These are phyloP conservation scores for Yamadazyma olivae DNA, from an alignment of 805 yeast species.

Conservation along the genomic window DNA sequence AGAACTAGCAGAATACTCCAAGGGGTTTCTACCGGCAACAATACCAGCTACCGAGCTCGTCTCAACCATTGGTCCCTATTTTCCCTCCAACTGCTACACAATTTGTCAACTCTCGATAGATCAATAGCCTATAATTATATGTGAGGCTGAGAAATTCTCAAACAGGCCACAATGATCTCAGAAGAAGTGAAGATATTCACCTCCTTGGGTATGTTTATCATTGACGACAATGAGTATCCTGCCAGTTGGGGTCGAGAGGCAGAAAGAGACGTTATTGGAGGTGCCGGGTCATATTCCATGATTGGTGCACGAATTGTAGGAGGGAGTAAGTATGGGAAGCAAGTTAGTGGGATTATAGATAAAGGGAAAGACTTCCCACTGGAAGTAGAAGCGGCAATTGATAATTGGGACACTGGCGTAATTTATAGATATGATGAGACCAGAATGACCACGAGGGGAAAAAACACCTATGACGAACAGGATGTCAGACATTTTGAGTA, in stretches of 20 bases:
- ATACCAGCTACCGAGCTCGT: constrained; percentile 58
- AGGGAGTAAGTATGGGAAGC: constrained; percentile 27
- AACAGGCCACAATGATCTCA: neutral
- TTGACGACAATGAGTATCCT: constrained; percentile 76
- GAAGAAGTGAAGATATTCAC: constrained; percentile 6
- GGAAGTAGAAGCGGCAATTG: constrained; percentile 40
- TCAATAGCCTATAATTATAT: too few relatives aligned
- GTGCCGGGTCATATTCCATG: constrained; percentile 83
- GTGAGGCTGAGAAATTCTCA: too few relatives aligned
- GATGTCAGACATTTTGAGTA: constrained; percentile 60
- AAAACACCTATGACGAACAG: constrained; percentile 66
- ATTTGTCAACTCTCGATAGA: too few relatives aligned
- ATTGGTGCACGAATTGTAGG: constrained; percentile 66
- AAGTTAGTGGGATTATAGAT: constrained; percentile 72
- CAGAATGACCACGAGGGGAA: constrained; percentile 76
- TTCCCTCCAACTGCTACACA: too few relatives aligned
- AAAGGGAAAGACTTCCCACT: constrained; percentile 75
- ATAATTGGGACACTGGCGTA: constrained; percentile 61
- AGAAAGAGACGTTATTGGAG: constrained; percentile 67
- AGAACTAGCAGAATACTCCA: constrained; percentile 51
- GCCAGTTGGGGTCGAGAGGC: constrained; percentile 26
- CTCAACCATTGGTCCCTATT: neutral
- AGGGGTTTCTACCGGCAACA: constrained; percentile 69
- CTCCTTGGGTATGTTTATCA: constrained; percentile 72
- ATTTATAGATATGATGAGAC: constrained; percentile 48